phyloP scores from a whole-genome alignment of 208 protist genomes.

The Acanthamoeba comandoni region DNA sequence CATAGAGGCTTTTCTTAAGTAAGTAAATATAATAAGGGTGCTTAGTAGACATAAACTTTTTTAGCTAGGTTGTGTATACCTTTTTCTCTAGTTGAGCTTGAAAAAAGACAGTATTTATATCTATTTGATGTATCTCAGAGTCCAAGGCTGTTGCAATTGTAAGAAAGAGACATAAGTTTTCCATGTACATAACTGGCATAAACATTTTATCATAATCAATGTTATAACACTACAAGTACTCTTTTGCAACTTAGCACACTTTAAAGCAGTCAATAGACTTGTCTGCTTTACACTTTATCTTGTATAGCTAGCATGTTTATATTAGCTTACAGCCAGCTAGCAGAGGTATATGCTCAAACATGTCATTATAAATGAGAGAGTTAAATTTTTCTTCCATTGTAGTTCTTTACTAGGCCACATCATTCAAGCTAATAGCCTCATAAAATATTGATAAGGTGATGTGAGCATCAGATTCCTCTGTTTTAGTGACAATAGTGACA shows the following conservation, averaged over 20 bases:
- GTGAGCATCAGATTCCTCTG: no score
- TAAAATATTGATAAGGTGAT: neutral
- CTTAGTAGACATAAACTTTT: neutral
- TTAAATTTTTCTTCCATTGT: neutral
- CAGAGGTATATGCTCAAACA: neutral
- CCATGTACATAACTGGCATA: neutral
- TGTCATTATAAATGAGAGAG: neutral
- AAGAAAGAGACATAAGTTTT: slow-evolving; percentile 16
- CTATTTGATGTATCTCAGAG: slow-evolving; percentile 9
- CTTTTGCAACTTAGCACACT: slow-evolving; percentile 15
- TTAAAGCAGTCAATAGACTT: neutral
- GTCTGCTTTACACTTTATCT: slow-evolving; percentile 2
- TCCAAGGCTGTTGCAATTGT: neutral
- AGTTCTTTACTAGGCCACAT: neutral
- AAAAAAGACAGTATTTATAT: slow-evolving; percentile 22
- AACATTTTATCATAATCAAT: slow-evolving; percentile 23
- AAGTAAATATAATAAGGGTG: neutral
- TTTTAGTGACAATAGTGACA: no score
- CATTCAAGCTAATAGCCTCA: neutral
- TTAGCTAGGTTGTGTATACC: slow-evolving; percentile 6
- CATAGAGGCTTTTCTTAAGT: slow-evolving; percentile 32
- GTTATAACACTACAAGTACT: neutral
- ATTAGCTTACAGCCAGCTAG: neutral
- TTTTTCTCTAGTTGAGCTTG: neutral
- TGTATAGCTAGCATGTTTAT: slow-evolving; percentile 25